A percentile compares a stretch with the other conserved stretches of the same genome.
Evolutionary conservation across 345 rosid species (phyloP).

Genomic region (Iberis pinnata): DNA sequence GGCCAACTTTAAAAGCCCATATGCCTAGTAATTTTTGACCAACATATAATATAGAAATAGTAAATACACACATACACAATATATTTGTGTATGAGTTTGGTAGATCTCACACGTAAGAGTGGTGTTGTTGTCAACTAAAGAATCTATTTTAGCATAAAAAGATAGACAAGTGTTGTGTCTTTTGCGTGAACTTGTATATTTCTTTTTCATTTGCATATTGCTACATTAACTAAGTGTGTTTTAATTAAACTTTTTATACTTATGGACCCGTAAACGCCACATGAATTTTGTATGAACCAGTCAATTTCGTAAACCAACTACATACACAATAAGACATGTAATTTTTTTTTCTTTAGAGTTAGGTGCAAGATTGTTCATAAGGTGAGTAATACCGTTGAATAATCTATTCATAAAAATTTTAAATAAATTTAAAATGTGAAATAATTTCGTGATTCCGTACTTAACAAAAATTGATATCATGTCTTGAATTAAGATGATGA

Average conservation of each 20-base stretch:
- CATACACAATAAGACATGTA: conserved; percentile 3
- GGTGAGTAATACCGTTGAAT: background rate
- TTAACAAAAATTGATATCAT: too few relatives aligned
- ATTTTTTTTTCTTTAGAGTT: background rate
- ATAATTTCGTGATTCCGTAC: too few relatives aligned
- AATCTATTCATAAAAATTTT: conserved; percentile 3
- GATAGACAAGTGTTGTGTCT: conserved; percentile 23
- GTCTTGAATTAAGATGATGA: too few relatives aligned
- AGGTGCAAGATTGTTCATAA: too few relatives aligned
- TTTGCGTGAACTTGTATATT: conserved; percentile 23
- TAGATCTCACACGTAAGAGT: conserved; percentile 20
- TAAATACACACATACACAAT: background rate
- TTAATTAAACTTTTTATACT: conserved; percentile 8
- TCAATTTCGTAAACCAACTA: conserved; percentile 11
- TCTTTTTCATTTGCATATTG: conserved; percentile 3
- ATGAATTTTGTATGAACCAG: conserved; percentile 15
- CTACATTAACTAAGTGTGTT: conserved; percentile 15
- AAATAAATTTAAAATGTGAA: too few relatives aligned
- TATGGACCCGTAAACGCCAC: conserved; percentile 28
- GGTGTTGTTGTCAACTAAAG: conserved; percentile 19
- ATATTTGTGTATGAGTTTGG: conserved; percentile 18
- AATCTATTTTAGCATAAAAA: conserved; percentile 15
- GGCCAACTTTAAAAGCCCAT: too few relatives aligned
- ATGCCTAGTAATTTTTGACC: too few relatives aligned
- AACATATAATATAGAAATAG: background rate